phyloP scores from a whole-genome alignment of 129 eudicot genomes.

The Helianthus annuus region HanXRQr2.0-SUNRISE NC_035435.2:20585424-20585923 shows the following conservation, averaged over 20 bases:
- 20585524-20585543: no score
- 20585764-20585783: slow-evolving; percentile 83
- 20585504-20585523: no score
- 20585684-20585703: slow-evolving; percentile 75
- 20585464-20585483: no score
- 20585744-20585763: slow-evolving; percentile 53
- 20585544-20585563: no score
- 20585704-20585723: slow-evolving; percentile 84
- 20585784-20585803: slow-evolving; percentile 80
- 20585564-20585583: no score
- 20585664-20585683: slow-evolving; percentile 95
- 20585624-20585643: not conserved
- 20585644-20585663: slow-evolving; percentile 89
- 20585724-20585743: slow-evolving; percentile 79
- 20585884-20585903: slow-evolving; percentile 95
- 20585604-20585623: not conserved
- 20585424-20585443: no score
- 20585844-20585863: slow-evolving; percentile 69
- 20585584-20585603: not conserved
- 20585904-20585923: slow-evolving; percentile 64
- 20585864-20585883: slow-evolving; percentile 50
- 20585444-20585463: no score
- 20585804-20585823: slow-evolving; percentile 79
- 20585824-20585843: slow-evolving; percentile 94
- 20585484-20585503: no score